phyloP scores from a whole-genome alignment of 1,284 basidiomycete species.

The Austropuccinia psidii region DNA sequence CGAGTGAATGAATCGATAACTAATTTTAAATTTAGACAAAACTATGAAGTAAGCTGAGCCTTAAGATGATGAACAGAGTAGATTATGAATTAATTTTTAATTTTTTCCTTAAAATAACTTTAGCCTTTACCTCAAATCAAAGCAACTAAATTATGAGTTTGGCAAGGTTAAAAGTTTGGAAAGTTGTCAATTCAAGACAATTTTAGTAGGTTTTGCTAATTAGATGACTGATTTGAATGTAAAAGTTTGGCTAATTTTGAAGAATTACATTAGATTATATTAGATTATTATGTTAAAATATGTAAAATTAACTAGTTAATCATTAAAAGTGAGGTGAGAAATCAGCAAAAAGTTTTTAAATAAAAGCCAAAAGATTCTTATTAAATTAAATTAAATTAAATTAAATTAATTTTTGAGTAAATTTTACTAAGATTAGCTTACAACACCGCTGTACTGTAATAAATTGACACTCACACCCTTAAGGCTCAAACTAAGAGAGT shows the following conservation, averaged over 20 bases:
- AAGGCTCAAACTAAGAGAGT: too few species aligned
- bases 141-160: neutral
- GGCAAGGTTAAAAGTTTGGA: neutral
- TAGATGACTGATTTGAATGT: neutral
- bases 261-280: neutral
- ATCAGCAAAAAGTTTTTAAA: neutral
- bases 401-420: too few species aligned
- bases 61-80: neutral
- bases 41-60: constrained; percentile 1
- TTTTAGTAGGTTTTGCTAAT: neutral
- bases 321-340: neutral
- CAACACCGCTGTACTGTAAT: too few species aligned
- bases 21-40: constrained; percentile 11
- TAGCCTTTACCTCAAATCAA: constrained; percentile 1
- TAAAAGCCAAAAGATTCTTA: too few species aligned
- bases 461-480: too few species aligned
- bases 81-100: too few species aligned
- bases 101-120: neutral
- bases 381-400: too few species aligned
- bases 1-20: neutral
- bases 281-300: too few species aligned
- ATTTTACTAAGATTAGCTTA: too few species aligned
- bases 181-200: neutral
- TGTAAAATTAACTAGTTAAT: neutral
- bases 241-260: neutral